These are phyloP conservation scores for Jamesozyma piceae DNA, from an alignment of 805 yeast species.

Conservation along the genomic window DNA sequence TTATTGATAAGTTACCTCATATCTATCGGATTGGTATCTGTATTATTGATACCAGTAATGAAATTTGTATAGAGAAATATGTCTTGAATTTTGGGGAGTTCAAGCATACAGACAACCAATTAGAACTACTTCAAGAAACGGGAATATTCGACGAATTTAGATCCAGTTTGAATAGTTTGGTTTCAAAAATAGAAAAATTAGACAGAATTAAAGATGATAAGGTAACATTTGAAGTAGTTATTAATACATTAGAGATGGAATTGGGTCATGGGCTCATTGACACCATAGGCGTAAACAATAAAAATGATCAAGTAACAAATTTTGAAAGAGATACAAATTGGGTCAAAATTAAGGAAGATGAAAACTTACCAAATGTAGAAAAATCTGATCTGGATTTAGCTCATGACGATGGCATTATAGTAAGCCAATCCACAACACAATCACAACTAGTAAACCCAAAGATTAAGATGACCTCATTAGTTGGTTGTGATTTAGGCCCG, in stretches of 20 bases:
- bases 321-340: slow-evolving; percentile 28
- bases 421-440: background rate
- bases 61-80: slow-evolving; percentile 22
- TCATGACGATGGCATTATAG: background rate
- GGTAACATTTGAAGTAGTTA: slow-evolving; percentile 24
- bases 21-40: slow-evolving; percentile 19
- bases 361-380: slow-evolving; percentile 11
- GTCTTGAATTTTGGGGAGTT: slow-evolving; percentile 28
- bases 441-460: slow-evolving; percentile 10
- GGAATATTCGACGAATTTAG: slow-evolving; percentile 28
- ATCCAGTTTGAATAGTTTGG: slow-evolving; percentile 25
- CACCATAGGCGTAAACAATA: background rate
- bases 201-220: slow-evolving; percentile 18
- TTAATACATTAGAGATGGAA: slow-evolving; percentile 22
- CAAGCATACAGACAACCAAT: slow-evolving; percentile 15
- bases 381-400: background rate
- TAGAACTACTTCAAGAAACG: slow-evolving; percentile 9
- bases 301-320: slow-evolving; percentile 8
- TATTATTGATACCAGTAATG: slow-evolving; percentile 15
- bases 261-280: slow-evolving; percentile 17
- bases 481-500: slow-evolving; percentile 35
- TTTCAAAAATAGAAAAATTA: slow-evolving; percentile 19
- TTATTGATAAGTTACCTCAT: slow-evolving; percentile 18
- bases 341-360: slow-evolving; percentile 22
- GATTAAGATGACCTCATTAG: slow-evolving; percentile 29